Evolutionary conservation across 768 basidiomycete genomes (phyloP).

Genomic region (Punctularia strigosozonata): DNA sequence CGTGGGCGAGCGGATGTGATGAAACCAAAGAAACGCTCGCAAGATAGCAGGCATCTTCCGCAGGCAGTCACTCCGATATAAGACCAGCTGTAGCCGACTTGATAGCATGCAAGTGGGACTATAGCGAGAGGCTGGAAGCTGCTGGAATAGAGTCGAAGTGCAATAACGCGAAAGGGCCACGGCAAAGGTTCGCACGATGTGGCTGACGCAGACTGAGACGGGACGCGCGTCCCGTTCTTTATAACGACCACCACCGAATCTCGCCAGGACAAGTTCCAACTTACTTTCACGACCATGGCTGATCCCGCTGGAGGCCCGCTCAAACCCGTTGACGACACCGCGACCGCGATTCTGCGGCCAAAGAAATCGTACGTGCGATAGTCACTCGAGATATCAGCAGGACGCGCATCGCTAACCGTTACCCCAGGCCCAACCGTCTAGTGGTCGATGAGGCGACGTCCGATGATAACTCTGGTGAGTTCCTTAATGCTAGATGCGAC

Average conservation of each 20-base stretch:
- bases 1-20: no score
- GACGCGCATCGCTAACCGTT: constrained; percentile 7
- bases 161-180: constrained; percentile 8
- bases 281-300: constrained; percentile 31
- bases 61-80: no score
- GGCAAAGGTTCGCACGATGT: constrained; percentile 8
- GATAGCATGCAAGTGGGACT: no score
- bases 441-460: constrained; percentile 90
- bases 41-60: no score
- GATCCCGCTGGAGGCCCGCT: constrained; percentile 79
- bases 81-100: no score
- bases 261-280: background rate
- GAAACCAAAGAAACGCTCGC: no score
- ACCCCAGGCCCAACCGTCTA: constrained; percentile 82
- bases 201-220: no score
- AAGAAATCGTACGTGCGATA: constrained; percentile 90
- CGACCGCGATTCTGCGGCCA: constrained; percentile 89
- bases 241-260: background rate
- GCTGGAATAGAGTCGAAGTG: constrained; percentile 13
- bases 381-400: background rate
- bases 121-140: no score
- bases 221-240: background rate
- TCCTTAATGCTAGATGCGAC: background rate
- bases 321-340: constrained; percentile 80
- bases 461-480: constrained; percentile 91